These are phyloP conservation scores for Escovopsis sp. DNA, from an alignment of 2,329 filamentous ascomycete genomes.

Conservation along the genomic window DNA sequence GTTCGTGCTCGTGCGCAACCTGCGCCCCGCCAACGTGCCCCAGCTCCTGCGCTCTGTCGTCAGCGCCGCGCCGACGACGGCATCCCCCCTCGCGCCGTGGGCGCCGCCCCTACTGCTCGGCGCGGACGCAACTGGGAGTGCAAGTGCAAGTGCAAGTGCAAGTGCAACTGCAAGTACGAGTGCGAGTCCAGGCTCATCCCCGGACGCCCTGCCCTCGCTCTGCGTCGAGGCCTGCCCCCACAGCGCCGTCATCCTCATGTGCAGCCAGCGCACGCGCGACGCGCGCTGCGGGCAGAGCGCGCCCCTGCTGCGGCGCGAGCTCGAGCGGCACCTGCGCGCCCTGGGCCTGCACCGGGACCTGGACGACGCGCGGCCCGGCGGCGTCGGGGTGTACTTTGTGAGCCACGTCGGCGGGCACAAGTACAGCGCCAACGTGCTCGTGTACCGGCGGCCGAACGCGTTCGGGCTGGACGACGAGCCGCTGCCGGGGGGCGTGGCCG, in stretches of 20 bases:
- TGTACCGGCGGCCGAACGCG: conserved; percentile 57
- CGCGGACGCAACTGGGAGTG: conserved; percentile 6
- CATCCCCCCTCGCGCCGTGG: conserved; percentile 38
- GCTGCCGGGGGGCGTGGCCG: conserved; percentile 8
- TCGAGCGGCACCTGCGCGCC: conserved; percentile 76
- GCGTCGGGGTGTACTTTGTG: conserved; percentile 93
- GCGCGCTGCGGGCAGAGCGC: conserved; percentile 90
- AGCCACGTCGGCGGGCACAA: conserved; percentile 95
- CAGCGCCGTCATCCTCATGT: conserved; percentile 76
- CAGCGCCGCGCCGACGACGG: conserved; percentile 59
- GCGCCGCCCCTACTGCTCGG: conserved; percentile 19
- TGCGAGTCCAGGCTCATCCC: too few relatives aligned
- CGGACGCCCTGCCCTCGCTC: conserved; percentile 16
- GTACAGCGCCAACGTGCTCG: conserved; percentile 85
- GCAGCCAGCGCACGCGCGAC: conserved; percentile 87
- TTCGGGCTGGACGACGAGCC: conserved; percentile 37
- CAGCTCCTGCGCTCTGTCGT: conserved; percentile 58
- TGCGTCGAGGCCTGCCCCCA: conserved; percentile 52
- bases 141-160: too few relatives aligned
- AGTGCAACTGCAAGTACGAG: too few relatives aligned
- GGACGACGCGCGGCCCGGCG: conserved; percentile 76
- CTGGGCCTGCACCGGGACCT: conserved; percentile 75
- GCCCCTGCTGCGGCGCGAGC: conserved; percentile 72
- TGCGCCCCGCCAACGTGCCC: conserved; percentile 60
- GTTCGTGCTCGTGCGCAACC: conserved; percentile 70